phyloP scores from a whole-genome alignment of 176 grass and related monocot species.

The Tuctoria greenei region DNA sequence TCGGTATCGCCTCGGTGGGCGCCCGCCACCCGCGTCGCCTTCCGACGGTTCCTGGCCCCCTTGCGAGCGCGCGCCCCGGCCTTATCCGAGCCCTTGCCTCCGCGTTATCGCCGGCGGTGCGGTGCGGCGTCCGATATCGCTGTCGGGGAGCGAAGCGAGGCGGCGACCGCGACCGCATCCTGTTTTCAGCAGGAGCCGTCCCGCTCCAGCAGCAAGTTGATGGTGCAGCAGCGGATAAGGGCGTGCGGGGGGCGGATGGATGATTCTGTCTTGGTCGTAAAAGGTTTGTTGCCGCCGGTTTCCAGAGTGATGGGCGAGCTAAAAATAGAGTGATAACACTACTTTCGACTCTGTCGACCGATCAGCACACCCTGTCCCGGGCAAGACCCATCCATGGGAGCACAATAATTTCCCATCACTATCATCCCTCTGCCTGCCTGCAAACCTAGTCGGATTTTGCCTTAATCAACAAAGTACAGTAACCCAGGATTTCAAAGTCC shows the following conservation, averaged over 20 bases:
- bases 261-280: not conserved
- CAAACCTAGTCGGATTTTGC: not conserved
- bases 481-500: not conserved
- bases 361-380: too few species aligned
- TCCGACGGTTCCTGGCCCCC: not conserved
- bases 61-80: not conserved
- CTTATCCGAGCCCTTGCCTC: not conserved
- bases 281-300: too few species aligned
- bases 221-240: not conserved
- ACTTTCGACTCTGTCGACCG: too few species aligned
- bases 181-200: too few species aligned
- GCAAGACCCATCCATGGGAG: too few species aligned
- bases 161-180: not conserved
- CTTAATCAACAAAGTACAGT: not conserved
- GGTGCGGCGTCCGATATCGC: not conserved
- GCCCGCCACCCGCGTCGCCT: not conserved
- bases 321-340: too few species aligned
- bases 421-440: not conserved
- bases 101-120: not conserved
- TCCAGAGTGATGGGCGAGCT: too few species aligned
- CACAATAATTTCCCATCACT: not conserved
- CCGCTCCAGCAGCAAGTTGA: not conserved
- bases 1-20: not conserved
- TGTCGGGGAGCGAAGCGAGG: not conserved
- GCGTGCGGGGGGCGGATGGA: not conserved